Evolutionary conservation across 1,139 yeast species (phyloP).

Genomic region (Hemisphaericaspora xylanilytica): DNA sequence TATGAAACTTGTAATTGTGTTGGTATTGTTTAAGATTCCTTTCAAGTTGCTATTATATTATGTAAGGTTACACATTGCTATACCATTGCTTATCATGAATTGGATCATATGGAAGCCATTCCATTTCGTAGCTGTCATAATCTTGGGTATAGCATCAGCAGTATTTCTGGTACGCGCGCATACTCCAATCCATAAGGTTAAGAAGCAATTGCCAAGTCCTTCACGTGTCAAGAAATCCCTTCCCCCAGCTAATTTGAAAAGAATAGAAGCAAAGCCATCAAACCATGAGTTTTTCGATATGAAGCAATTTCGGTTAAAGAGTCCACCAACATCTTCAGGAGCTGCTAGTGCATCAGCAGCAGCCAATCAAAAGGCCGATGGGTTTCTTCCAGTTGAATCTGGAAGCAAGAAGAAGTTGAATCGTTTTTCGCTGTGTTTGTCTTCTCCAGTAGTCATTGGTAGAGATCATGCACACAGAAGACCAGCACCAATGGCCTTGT

Average conservation of each 20-base stretch:
- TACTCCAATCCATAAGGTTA: background rate
- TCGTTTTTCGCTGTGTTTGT: background rate
- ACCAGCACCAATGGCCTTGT: background rate
- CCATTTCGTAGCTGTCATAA: slow-evolving; percentile 1
- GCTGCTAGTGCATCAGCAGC: too few relatives aligned
- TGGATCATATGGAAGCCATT: slow-evolving; percentile 6
- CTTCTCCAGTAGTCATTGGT: background rate
- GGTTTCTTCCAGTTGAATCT: background rate
- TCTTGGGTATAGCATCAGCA: background rate
- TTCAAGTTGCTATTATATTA: slow-evolving; percentile 15
- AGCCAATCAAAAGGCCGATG: slow-evolving; percentile 1
- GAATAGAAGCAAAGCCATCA: slow-evolving; percentile 2
- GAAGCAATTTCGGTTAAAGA: slow-evolving; percentile 4
- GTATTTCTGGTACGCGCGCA: background rate
- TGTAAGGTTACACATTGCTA: slow-evolving; percentile 16
- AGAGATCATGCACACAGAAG: background rate
- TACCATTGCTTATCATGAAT: slow-evolving; percentile 15
- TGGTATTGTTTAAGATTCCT: slow-evolving; percentile 19
- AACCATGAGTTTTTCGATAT: slow-evolving; percentile 2
- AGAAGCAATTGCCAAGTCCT: background rate
- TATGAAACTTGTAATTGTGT: slow-evolving; percentile 10
- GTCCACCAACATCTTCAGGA: slow-evolving; percentile 2
- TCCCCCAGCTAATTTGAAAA: background rate
- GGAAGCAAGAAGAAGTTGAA: background rate
- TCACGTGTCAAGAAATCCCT: background rate